Evolutionary conservation across 306 rosid species (phyloP).

Genomic region (Adenanthera pavonina): DNA sequence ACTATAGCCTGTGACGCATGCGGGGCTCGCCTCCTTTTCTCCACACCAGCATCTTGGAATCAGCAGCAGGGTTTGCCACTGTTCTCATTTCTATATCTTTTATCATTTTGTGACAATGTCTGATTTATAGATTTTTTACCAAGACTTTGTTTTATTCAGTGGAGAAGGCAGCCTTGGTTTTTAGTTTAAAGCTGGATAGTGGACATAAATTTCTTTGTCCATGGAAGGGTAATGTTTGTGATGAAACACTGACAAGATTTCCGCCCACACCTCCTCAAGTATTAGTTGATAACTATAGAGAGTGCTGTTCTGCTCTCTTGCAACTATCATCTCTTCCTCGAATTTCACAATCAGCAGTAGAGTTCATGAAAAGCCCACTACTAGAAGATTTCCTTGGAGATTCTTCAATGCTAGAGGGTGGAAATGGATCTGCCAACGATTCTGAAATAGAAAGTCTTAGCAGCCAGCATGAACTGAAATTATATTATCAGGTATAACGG

Average conservation of each 20-base stretch:
- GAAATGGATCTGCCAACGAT: conserved; percentile 48
- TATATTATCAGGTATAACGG: conserved; percentile 72
- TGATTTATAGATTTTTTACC: conserved; percentile 36
- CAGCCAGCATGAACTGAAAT: conserved; percentile 57
- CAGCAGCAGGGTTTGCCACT: conserved; percentile 74
- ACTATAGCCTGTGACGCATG: conserved; percentile 86
- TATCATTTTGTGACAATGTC: not conserved
- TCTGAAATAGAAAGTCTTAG: conserved; percentile 52
- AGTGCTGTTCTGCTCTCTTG: conserved; percentile 62
- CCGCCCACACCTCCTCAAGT: conserved; percentile 71
- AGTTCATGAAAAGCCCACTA: conserved; percentile 60
- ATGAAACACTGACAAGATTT: conserved; percentile 73
- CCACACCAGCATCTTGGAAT: conserved; percentile 90
- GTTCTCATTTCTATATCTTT: conserved; percentile 30
- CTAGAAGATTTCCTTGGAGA: conserved; percentile 72
- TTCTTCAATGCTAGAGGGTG: conserved; percentile 54
- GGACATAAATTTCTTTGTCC: conserved; percentile 96
- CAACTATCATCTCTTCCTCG: conserved; percentile 77
- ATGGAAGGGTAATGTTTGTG: conserved; percentile 89
- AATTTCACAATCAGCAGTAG: conserved; percentile 65
- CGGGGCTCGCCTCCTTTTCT: conserved; percentile 76
- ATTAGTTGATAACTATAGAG: conserved; percentile 71
- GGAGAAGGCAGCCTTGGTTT: conserved; percentile 92
- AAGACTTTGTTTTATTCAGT: conserved; percentile 54
- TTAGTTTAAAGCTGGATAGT: conserved; percentile 86